Percentiles rank a stretch among this genome's conserved stretches.
These are phyloP conservation scores for Acanthamoeba lenticulata DNA, from an alignment of 208 protist species.

Conservation along the genomic window DNA sequence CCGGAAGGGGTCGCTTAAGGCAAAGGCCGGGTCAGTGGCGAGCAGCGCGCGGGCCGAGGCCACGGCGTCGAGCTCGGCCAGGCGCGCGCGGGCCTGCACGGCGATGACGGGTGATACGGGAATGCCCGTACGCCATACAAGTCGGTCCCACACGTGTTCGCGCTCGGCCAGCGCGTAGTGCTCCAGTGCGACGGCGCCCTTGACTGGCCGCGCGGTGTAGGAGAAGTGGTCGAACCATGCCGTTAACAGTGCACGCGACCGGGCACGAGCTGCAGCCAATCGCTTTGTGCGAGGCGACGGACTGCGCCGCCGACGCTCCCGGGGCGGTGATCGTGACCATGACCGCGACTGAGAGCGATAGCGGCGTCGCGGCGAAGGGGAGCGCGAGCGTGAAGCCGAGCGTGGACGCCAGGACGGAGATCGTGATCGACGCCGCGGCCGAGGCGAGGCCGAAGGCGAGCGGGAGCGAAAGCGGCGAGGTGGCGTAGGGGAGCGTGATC, in stretches of 20 bases:
- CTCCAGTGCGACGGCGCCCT: background rate
- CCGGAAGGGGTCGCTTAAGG: background rate
- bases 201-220: background rate
- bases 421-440: background rate
- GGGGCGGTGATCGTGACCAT: background rate
- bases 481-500: background rate
- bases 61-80: background rate
- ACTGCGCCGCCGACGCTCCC: too few species aligned
- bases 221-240: conserved; percentile 28
- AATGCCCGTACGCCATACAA: background rate
- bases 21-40: background rate
- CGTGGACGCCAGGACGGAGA: background rate
- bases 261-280: background rate
- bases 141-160: background rate
- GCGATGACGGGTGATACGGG: background rate
- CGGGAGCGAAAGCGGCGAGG: background rate
- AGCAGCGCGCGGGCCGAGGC: background rate
- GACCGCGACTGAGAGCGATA: background rate
- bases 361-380: background rate
- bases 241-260: background rate
- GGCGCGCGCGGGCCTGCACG: background rate
- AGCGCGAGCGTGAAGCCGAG: background rate
- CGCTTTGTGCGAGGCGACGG: background rate
- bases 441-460: background rate
- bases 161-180: background rate